Conservation (phyloP, 2,329 filamentous ascomycete species). For the Colletotrichum sp. region DNA sequence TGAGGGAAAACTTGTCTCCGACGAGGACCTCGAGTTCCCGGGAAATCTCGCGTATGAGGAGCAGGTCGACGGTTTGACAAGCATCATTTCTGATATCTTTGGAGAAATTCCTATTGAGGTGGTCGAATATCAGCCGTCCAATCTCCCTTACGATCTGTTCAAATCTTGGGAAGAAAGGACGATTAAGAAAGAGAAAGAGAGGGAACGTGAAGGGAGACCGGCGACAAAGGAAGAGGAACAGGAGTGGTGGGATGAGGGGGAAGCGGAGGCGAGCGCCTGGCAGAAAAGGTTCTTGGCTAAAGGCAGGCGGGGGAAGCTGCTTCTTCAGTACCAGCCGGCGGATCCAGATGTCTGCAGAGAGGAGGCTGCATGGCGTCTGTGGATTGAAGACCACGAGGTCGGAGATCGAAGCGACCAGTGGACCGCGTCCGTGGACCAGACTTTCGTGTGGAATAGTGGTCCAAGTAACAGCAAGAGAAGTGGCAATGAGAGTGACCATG, state of each 20-base stretch:
- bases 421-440: background rate
- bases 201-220: no score
- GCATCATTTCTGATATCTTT: background rate
- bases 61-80: background rate
- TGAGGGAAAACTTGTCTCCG: background rate
- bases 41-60: background rate
- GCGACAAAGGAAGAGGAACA: no score
- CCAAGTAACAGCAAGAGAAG: background rate
- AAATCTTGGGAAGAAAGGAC: background rate
- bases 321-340: constrained; percentile 6
- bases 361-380: background rate
- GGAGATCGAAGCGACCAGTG: constrained; percentile 21
- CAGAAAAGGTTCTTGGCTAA: background rate
- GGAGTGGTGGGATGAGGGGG: background rate
- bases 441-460: background rate
- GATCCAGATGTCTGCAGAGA: background rate
- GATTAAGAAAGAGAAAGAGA: background rate
- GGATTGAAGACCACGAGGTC: constrained; percentile 28
- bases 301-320: background rate
- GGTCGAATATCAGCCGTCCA: background rate
- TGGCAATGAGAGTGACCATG: background rate
- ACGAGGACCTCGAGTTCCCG: background rate
- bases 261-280: background rate
- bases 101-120: background rate
- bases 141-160: background rate